Conservation (phyloP, 1,284 basidiomycete species). For the Fistulinella cinereoalba region DNA sequence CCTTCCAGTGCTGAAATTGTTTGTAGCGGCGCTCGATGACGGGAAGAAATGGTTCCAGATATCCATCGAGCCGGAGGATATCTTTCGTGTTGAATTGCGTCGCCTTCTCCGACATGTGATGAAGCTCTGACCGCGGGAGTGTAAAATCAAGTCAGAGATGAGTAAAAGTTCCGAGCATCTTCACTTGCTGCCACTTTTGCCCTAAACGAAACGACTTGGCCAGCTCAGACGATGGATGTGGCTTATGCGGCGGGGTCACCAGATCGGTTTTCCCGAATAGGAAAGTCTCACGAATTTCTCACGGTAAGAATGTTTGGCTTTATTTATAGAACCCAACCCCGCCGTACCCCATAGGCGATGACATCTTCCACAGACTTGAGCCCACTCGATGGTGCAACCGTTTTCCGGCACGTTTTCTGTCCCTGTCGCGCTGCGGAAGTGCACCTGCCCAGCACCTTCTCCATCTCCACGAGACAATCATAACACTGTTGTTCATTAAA, state of each 20-base stretch:
- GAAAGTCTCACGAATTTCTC: slow-evolving; percentile 9
- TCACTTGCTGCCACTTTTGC: slow-evolving; percentile 4
- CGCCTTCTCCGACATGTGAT: slow-evolving; percentile 33
- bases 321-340: slow-evolving; percentile 28
- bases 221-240: background rate
- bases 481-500: slow-evolving; percentile 34
- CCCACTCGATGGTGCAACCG: slow-evolving; percentile 11
- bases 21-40: slow-evolving; percentile 73
- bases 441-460: slow-evolving; percentile 26
- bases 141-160: slow-evolving; percentile 8
- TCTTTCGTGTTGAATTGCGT: slow-evolving; percentile 51
- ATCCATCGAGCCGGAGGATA: slow-evolving; percentile 63
- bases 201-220: slow-evolving; percentile 7
- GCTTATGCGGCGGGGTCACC: background rate
- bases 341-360: slow-evolving; percentile 23
- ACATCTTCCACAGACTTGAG: slow-evolving; percentile 32
- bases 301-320: background rate
- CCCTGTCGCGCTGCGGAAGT: slow-evolving; percentile 15
- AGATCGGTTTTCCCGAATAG: slow-evolving; percentile 9
- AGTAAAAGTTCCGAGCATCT: slow-evolving; percentile 9
- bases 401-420: slow-evolving; percentile 28
- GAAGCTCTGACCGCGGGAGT: background rate
- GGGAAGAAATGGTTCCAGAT: slow-evolving; percentile 73
- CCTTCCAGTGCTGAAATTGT: slow-evolving; percentile 71
- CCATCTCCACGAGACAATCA: slow-evolving; percentile 34